Percentiles rank a stretch among this genome's conserved stretches.
Conservation (phyloP, 2,329 filamentous ascomycete species). For the Arthrobotrys sphaeroides region DNA sequence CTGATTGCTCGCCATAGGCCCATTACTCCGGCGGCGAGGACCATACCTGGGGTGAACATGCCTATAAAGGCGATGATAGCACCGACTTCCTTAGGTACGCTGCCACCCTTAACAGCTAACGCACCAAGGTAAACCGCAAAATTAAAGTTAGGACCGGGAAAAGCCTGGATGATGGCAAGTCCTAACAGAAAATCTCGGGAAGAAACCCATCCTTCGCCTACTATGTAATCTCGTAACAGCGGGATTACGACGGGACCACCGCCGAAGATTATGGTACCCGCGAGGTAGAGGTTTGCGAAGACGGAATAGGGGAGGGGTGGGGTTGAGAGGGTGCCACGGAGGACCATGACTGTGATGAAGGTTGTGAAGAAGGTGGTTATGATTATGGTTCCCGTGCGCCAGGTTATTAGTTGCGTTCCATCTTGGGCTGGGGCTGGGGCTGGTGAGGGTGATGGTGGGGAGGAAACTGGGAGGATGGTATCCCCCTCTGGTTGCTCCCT, state of each 20-base stretch:
- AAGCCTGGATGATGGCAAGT: slow-evolving; percentile 74
- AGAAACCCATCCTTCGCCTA: slow-evolving; percentile 74
- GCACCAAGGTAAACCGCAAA: slow-evolving; percentile 70
- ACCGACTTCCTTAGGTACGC: slow-evolving; percentile 62
- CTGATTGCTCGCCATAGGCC: slow-evolving; percentile 68
- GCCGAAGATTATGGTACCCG: slow-evolving; percentile 72
- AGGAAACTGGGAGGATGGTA: slow-evolving; percentile 65
- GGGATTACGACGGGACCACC: slow-evolving; percentile 73
- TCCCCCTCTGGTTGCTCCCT: slow-evolving; percentile 63
- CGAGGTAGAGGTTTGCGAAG: slow-evolving; percentile 78
- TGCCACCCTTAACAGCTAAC: slow-evolving; percentile 60
- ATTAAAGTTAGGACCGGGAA: slow-evolving; percentile 72
- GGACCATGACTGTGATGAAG: slow-evolving; percentile 69
- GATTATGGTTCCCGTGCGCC: slow-evolving; percentile 19
- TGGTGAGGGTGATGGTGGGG: neutral
- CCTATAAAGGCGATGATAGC: slow-evolving; percentile 66
- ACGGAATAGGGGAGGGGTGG: slow-evolving; percentile 68
- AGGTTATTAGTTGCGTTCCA: slow-evolving; percentile 26
- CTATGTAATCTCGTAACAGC: slow-evolving; percentile 70
- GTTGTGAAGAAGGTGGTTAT: slow-evolving; percentile 62
- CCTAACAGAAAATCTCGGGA: slow-evolving; percentile 76
- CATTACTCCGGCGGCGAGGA: slow-evolving; percentile 66
- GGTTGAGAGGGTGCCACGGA: slow-evolving; percentile 61
- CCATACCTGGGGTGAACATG: slow-evolving; percentile 66
- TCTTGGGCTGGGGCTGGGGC: neutral